Base-by-base conservation (phyloP, 148 eudicot species). In the Diospyros lotus region DNA sequence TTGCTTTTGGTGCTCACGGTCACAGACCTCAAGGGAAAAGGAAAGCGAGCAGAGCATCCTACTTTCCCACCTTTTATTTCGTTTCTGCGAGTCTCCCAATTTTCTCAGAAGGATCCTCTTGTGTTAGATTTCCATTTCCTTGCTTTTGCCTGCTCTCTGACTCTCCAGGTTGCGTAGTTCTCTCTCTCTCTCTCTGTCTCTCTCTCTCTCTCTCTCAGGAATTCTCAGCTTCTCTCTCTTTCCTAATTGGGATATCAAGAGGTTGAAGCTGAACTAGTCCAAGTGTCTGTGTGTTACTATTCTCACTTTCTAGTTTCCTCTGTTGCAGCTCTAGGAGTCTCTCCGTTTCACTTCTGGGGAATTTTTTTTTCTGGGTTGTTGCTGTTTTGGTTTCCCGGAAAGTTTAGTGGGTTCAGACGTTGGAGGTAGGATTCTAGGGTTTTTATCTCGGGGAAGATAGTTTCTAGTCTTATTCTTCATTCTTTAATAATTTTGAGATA, bases 51-150 rank as follows among this genome's bases (percentile, higher is more conserved):
- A 71, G 72, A 58, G 46, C 51, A 40, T 63, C 75, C 54, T 62
- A 48, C 76, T 74, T 58, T 74, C 71, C 71, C 73, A 73, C 50
- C 81, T 71, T 9, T 53, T 54, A 15, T 58, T 13, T 18, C 52
- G 46, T 44, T 28, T 28, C 28, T 28, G 28, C 28, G 28, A 28
- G 28, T 28, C 28, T 1, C 73, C 55, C 45, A 48, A 51, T 1
- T 56, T 54, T 7, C 68, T 58, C 67, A 53, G 46, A 42, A 51
- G 68, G 72, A 78, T 76, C 8, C 52, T 51, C 73, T 64, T 75
- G 76, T 63, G 74, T 60, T 58, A 48, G 77, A 51, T 79, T 84
- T 78, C 73, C 77, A 12, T 74, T 75, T 79, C 74, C 78, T 73
- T 77, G 82, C 73, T 81, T 68, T 69, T 79, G 65, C 65, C 9